These are phyloP conservation scores for Pezicula carpinea DNA, from an alignment of 2,329 filamentous ascomycete genomes.

Conservation along the genomic window DNA sequence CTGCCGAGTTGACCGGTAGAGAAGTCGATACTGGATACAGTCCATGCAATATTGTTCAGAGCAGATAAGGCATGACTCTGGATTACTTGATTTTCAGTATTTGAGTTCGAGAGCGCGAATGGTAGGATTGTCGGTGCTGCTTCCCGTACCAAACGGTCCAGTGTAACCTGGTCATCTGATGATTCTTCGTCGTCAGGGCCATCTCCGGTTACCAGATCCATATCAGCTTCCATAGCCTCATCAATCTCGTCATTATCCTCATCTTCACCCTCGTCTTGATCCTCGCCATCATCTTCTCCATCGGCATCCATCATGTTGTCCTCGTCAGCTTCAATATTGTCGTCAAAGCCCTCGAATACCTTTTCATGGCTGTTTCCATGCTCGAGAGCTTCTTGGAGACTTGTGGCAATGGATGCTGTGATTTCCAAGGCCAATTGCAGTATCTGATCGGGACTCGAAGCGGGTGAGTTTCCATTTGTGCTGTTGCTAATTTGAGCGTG, in stretches of 20 bases:
- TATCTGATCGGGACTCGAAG: conserved; percentile 25
- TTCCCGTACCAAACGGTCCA: conserved; percentile 25
- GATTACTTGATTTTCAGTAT: conserved; percentile 35
- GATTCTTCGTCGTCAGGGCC: conserved; percentile 34
- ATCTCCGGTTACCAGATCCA: conserved; percentile 56
- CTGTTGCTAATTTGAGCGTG: conserved; percentile 12
- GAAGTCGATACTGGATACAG: conserved; percentile 57
- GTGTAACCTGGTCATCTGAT: conserved; percentile 18
- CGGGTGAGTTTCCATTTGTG: conserved; percentile 13
- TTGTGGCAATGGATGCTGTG: conserved; percentile 59
- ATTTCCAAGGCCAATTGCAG: conserved; percentile 52
- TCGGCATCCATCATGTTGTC: conserved; percentile 37
- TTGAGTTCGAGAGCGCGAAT: conserved; percentile 12
- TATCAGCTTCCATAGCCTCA: conserved; percentile 57
- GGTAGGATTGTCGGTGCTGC: conserved; percentile 24
- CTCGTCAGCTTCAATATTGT: conserved; percentile 31
- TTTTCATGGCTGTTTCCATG: conserved; percentile 37
- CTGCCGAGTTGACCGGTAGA: conserved; percentile 43
- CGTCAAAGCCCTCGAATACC: conserved; percentile 34
- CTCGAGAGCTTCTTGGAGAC: conserved; percentile 46
- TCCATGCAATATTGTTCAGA: conserved; percentile 66
- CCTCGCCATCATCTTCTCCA: conserved; percentile 33
- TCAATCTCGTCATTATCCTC: conserved; percentile 49
- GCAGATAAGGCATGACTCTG: conserved; percentile 52
- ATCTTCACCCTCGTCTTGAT: conserved; percentile 35